phyloP scores from a whole-genome alignment of 805 yeast species.

The Kuraishia ogatae region DNA sequence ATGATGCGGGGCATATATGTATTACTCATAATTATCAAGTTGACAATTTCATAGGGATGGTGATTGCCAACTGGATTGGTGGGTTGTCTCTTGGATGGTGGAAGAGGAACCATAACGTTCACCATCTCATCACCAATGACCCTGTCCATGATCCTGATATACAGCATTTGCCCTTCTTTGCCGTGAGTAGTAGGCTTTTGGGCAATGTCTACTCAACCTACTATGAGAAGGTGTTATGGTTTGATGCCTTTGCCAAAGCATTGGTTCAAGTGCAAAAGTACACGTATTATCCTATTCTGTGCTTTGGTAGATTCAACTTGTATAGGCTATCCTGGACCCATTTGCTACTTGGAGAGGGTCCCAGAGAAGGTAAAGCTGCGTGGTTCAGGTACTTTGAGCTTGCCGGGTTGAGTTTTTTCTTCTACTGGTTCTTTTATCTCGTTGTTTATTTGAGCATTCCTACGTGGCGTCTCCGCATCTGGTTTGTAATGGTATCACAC shows the following conservation, averaged over 20 bases:
- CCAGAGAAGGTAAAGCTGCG: constrained; percentile 73
- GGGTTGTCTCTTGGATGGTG: constrained; percentile 92
- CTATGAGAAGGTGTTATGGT: constrained; percentile 59
- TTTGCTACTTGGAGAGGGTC: constrained; percentile 68
- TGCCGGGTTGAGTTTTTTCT: constrained; percentile 58
- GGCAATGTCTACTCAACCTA: constrained; percentile 70
- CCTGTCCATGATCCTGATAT: constrained; percentile 94
- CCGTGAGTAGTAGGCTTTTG: constrained; percentile 67
- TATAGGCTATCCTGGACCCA: constrained; percentile 79
- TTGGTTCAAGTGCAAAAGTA: constrained; percentile 60
- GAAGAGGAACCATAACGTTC: constrained; percentile 92
- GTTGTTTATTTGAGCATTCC: constrained; percentile 43
- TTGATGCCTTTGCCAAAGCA: constrained; percentile 54
- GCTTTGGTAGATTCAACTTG: constrained; percentile 80
- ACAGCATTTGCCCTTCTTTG: constrained; percentile 87
- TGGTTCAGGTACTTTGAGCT: constrained; percentile 80
- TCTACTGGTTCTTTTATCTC: constrained; percentile 75
- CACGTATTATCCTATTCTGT: constrained; percentile 68
- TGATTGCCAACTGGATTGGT: constrained; percentile 74
- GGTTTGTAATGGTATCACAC: constrained; percentile 65
- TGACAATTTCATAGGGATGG: constrained; percentile 67
- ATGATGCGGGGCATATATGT: constrained; percentile 83
- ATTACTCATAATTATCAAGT: constrained; percentile 72
- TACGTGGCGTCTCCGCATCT: constrained; percentile 43
- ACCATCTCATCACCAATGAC: constrained; percentile 84